These are phyloP conservation scores for Trichopus zeylanicus DNA, from an alignment of 116 monocot species.

Conservation along the genomic window DNA sequence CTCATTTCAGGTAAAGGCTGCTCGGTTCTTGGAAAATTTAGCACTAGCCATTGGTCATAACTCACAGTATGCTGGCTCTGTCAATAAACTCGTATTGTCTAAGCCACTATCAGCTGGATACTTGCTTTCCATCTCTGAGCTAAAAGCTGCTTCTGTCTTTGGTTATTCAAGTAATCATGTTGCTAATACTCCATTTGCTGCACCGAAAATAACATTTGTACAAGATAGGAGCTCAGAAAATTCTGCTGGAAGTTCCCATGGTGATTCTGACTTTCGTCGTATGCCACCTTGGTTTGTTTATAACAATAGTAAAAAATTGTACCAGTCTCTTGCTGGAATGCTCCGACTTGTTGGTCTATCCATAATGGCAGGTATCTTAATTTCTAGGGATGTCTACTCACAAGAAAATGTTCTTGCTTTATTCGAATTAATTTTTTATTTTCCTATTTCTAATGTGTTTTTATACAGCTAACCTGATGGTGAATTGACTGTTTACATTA, in stretches of 20 bases:
- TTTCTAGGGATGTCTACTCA: background rate
- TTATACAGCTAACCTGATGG: background rate
- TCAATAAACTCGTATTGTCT: slow-evolving; percentile 59
- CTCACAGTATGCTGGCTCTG: slow-evolving; percentile 70
- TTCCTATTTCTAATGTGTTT: background rate
- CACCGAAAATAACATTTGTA: slow-evolving; percentile 29
- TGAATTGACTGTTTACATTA: background rate
- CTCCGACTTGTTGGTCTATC: slow-evolving; percentile 81
- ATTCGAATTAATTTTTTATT: background rate
- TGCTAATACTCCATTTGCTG: slow-evolving; percentile 13
- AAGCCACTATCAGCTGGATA: slow-evolving; percentile 81
- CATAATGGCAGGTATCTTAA: slow-evolving; percentile 47
- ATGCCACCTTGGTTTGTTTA: slow-evolving; percentile 92
- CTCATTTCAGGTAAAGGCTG: slow-evolving; percentile 39
- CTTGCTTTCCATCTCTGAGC: slow-evolving; percentile 77
- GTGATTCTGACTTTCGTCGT: slow-evolving; percentile 51
- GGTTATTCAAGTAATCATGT: slow-evolving; percentile 16
- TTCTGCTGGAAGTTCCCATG: slow-evolving; percentile 3
- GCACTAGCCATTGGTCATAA: slow-evolving; percentile 53
- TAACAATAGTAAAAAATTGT: slow-evolving; percentile 56
- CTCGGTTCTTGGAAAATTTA: slow-evolving; percentile 54
- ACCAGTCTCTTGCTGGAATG: slow-evolving; percentile 65
- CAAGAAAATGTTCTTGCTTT: background rate
- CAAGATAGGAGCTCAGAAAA: slow-evolving; percentile 15
- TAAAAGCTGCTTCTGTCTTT: slow-evolving; percentile 45